These are phyloP conservation scores for Coleophoma cylindrospora DNA, from an alignment of 2,329 filamentous ascomycete genomes.

Conservation along the genomic window DNA sequence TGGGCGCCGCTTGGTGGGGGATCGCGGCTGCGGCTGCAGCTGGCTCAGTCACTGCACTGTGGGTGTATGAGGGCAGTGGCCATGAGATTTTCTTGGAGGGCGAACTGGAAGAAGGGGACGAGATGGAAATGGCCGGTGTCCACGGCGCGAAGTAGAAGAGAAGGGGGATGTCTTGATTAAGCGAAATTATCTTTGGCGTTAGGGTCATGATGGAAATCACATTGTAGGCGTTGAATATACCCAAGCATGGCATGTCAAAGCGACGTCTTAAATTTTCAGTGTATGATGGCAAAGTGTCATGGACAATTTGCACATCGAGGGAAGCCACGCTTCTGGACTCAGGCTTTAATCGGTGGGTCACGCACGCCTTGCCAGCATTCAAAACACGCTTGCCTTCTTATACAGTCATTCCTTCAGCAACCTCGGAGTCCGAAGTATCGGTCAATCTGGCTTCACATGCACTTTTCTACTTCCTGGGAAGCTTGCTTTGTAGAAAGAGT, in stretches of 20 bases:
- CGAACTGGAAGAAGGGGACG: constrained; percentile 21
- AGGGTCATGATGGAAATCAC: background rate
- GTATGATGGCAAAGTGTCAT: background rate
- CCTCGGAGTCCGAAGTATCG: background rate
- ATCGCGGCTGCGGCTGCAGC: constrained; percentile 45
- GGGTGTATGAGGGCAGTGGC: constrained; percentile 60
- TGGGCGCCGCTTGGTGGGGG: constrained; percentile 53
- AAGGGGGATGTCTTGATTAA: background rate
- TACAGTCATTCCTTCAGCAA: background rate
- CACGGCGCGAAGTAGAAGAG: background rate
- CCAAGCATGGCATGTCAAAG: background rate
- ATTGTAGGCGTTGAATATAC: background rate
- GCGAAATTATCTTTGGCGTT: background rate
- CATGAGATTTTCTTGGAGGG: constrained; percentile 52
- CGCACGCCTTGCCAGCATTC: no score
- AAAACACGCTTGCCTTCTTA: no score
- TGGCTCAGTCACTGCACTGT: constrained; percentile 53
- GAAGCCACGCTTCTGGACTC: background rate
- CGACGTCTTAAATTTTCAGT: background rate
- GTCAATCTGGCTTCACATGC: background rate
- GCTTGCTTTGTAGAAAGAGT: no score
- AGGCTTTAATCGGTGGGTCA: no score
- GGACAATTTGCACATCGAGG: background rate
- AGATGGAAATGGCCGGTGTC: background rate
- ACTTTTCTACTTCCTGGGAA: no score